Conservation (phyloP, 257 asterid species). For the Oldenlandia corymbosa region DNA sequence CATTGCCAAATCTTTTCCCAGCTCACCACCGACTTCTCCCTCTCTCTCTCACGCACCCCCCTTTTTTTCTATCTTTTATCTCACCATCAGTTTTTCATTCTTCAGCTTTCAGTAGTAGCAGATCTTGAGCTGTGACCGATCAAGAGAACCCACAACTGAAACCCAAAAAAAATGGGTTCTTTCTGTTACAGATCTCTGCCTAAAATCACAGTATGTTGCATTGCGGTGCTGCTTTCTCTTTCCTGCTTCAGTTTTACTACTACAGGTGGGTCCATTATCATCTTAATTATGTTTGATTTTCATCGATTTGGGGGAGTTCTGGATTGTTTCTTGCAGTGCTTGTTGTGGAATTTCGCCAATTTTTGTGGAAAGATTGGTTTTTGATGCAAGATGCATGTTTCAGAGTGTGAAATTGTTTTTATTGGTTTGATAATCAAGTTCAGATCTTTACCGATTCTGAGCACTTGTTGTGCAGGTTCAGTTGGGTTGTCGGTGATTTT, state of each 20-base stretch:
- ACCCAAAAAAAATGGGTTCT: slow-evolving; percentile 39
- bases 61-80: not conserved
- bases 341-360: slow-evolving; percentile 1
- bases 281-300: not conserved
- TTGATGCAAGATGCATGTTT: not conserved
- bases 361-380: not conserved
- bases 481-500: not conserved
- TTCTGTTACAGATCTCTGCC: slow-evolving; percentile 30
- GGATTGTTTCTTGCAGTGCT: slow-evolving; percentile 2
- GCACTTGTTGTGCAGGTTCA: slow-evolving; percentile 1
- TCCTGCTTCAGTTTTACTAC: slow-evolving; percentile 53
- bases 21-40: slow-evolving; percentile 20
- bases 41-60: no score
- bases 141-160: slow-evolving; percentile 18
- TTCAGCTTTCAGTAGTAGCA: slow-evolving; percentile 13
- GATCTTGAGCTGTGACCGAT: not conserved
- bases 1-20: slow-evolving; percentile 6
- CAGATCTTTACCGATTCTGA: slow-evolving; percentile 23
- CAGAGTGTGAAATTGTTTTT: slow-evolving; percentile 1
- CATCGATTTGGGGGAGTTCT: not conserved
- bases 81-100: slow-evolving; percentile 6
- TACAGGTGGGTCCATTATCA: slow-evolving; percentile 32
- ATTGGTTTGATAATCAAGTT: slow-evolving; percentile 8
- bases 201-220: slow-evolving; percentile 27
- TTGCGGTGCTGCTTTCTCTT: slow-evolving; percentile 32